Percentiles rank a stretch among this genome's conserved stretches.
Conservation (phyloP, 2,329 filamentous ascomycete species). For the Colletotrichum sp. region DNA sequence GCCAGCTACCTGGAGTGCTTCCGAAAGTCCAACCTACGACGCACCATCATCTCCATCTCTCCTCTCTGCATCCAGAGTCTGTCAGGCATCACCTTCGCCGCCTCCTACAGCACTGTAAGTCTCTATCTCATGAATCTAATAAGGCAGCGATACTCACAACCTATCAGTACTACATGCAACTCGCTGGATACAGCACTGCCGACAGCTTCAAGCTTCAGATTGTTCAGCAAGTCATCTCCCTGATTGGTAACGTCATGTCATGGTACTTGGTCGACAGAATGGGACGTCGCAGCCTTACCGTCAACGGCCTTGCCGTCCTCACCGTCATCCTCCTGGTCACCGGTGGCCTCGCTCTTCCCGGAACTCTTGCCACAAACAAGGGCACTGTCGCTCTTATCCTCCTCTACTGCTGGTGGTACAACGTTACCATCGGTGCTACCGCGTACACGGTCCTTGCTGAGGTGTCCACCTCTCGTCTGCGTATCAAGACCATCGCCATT, state of each 20-base stretch:
- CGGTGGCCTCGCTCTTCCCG: slow-evolving; percentile 29
- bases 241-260: slow-evolving; percentile 44
- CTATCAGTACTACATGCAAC: slow-evolving; percentile 41
- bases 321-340: slow-evolving; percentile 44
- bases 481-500: slow-evolving; percentile 44
- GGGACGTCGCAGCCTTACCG: slow-evolving; percentile 38
- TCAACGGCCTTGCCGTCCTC: slow-evolving; percentile 36
- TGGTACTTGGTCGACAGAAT: slow-evolving; percentile 41
- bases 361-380: slow-evolving; percentile 31
- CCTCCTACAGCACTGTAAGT: slow-evolving; percentile 33
- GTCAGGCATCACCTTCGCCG: slow-evolving; percentile 19
- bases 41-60: slow-evolving; percentile 42
- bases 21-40: slow-evolving; percentile 39
- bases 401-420: slow-evolving; percentile 42
- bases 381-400: slow-evolving; percentile 38
- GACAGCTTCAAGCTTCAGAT: slow-evolving; percentile 44
- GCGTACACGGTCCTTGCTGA: slow-evolving; percentile 42
- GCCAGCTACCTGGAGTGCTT: slow-evolving; percentile 45
- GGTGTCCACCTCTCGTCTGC: slow-evolving; percentile 39
- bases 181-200: slow-evolving; percentile 41
- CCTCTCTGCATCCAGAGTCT: slow-evolving; percentile 37
- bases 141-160: neutral
- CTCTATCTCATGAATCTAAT: neutral
- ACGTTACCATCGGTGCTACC: slow-evolving; percentile 44
- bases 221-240: slow-evolving; percentile 40